Evolutionary conservation across 1,284 basidiomycete genomes (phyloP).

Genomic region (Malassezia obtusa): DNA sequence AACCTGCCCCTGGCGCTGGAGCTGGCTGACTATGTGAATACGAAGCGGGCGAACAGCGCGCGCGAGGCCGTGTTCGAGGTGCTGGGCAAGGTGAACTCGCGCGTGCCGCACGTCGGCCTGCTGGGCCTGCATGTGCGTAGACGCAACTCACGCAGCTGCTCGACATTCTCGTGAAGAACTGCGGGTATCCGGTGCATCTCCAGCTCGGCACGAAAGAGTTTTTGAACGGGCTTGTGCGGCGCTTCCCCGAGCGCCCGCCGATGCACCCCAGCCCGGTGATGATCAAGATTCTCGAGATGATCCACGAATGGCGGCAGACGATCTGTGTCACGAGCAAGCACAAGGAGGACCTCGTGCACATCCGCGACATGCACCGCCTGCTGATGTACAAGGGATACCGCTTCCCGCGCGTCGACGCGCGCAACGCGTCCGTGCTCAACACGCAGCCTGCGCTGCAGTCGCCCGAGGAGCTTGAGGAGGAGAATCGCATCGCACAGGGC

Average conservation of each 20-base stretch:
- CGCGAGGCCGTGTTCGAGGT: slow-evolving; percentile 78
- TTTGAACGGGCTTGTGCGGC: slow-evolving; percentile 90
- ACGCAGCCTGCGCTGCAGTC: slow-evolving; percentile 62
- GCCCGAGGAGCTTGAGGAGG: slow-evolving; percentile 89
- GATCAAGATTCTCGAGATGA: slow-evolving; percentile 83
- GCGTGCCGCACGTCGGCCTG: slow-evolving; percentile 78
- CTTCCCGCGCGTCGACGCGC: slow-evolving; percentile 40
- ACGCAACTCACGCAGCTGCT: slow-evolving; percentile 54
- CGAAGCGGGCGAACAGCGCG: slow-evolving; percentile 93
- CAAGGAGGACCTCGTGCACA: slow-evolving; percentile 93
- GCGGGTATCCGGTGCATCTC: slow-evolving; percentile 92
- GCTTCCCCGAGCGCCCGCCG: slow-evolving; percentile 94
- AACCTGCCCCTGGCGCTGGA: slow-evolving; percentile 88
- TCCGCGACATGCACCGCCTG: slow-evolving; percentile 92
- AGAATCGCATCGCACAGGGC: slow-evolving; percentile 85
- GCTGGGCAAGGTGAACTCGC: slow-evolving; percentile 72
- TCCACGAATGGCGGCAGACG: slow-evolving; percentile 89
- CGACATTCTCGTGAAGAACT: slow-evolving; percentile 86
- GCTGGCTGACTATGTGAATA: slow-evolving; percentile 82
- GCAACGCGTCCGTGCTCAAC: slow-evolving; percentile 39
- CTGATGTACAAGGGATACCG: slow-evolving; percentile 68
- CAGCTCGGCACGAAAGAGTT: slow-evolving; percentile 99
- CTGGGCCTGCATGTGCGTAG: slow-evolving; percentile 53
- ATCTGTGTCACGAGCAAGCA: slow-evolving; percentile 81
- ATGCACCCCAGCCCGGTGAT: slow-evolving; percentile 89